Evolutionary conservation across 2,329 filamentous ascomycete genomes (phyloP).

Genomic region (Nothophaeocryptopus gaeumannii): DNA sequence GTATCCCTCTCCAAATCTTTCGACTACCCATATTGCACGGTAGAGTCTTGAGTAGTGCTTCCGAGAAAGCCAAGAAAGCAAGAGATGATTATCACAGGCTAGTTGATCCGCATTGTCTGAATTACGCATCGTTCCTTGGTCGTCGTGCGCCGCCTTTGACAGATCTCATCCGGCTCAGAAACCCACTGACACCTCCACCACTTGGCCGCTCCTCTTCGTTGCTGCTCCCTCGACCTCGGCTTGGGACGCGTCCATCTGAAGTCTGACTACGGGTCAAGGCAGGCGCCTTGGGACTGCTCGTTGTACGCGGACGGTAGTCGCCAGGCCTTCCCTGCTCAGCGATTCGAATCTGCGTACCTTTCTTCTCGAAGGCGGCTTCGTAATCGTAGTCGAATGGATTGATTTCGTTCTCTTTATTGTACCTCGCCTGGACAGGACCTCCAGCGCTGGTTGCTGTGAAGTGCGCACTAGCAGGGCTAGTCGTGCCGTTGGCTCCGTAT

Average conservation of each 20-base stretch:
- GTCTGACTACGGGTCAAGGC: slow-evolving; percentile 19
- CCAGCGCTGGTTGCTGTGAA: slow-evolving; percentile 40
- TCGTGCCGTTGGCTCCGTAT: slow-evolving; percentile 30
- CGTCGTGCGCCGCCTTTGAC: slow-evolving; percentile 66
- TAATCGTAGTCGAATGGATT: slow-evolving; percentile 80
- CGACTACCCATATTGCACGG: background rate
- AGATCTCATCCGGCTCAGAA: slow-evolving; percentile 77
- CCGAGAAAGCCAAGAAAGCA: no score
- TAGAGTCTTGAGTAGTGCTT: no score
- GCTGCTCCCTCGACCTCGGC: slow-evolving; percentile 35
- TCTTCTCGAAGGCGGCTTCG: slow-evolving; percentile 63
- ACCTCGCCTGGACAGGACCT: slow-evolving; percentile 38
- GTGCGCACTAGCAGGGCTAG: slow-evolving; percentile 23
- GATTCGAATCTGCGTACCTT: slow-evolving; percentile 57
- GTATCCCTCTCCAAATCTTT: background rate
- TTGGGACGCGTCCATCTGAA: slow-evolving; percentile 18
- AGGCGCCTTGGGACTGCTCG: slow-evolving; percentile 58
- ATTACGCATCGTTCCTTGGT: slow-evolving; percentile 12
- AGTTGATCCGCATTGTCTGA: background rate
- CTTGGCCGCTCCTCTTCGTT: slow-evolving; percentile 42
- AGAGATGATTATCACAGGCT: no score
- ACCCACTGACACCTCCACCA: slow-evolving; percentile 47
- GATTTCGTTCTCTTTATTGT: slow-evolving; percentile 42
- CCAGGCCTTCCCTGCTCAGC: slow-evolving; percentile 42
- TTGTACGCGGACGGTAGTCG: slow-evolving; percentile 36